Evolutionary conservation across 1,284 basidiomycete genomes (phyloP).

Genomic region (Microbotryum scabiosae): DNA sequence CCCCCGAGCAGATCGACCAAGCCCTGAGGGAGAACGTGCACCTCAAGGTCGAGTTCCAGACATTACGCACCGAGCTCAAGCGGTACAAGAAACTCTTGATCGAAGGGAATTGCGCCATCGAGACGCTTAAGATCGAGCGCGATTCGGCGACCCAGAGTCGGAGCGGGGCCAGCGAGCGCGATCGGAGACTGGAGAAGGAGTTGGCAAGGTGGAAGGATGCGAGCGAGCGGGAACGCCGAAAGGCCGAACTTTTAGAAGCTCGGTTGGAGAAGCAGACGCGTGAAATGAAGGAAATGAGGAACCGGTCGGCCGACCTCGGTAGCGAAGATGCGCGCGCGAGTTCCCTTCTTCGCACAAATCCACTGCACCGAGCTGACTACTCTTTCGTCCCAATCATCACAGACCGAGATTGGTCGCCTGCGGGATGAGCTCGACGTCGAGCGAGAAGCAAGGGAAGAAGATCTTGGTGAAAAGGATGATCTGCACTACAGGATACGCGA

Average conservation of each 20-base stretch:
- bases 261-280: constrained; percentile 50
- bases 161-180: constrained; percentile 30
- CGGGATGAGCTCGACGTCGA: constrained; percentile 60
- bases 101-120: constrained; percentile 70
- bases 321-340: constrained; percentile 37
- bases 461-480: constrained; percentile 20
- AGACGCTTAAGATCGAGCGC: constrained; percentile 53
- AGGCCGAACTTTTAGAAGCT: constrained; percentile 16
- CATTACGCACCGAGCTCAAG: constrained; percentile 84
- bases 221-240: constrained; percentile 12
- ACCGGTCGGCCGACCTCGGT: neutral
- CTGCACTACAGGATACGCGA: constrained; percentile 39
- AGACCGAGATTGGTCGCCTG: constrained; percentile 34
- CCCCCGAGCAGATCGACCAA: constrained; percentile 82
- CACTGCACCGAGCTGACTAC: neutral
- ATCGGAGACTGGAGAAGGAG: constrained; percentile 13
- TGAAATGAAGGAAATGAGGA: constrained; percentile 56
- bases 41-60: constrained; percentile 85
- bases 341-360: neutral
- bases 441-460: constrained; percentile 50
- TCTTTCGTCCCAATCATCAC: neutral
- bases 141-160: constrained; percentile 37
- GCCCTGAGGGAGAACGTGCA: constrained; percentile 88
- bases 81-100: constrained; percentile 79
- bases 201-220: constrained; percentile 4